phyloP scores from a whole-genome alignment of 2,329 filamentous ascomycete species.

The Apiospora phragmitis region DNA sequence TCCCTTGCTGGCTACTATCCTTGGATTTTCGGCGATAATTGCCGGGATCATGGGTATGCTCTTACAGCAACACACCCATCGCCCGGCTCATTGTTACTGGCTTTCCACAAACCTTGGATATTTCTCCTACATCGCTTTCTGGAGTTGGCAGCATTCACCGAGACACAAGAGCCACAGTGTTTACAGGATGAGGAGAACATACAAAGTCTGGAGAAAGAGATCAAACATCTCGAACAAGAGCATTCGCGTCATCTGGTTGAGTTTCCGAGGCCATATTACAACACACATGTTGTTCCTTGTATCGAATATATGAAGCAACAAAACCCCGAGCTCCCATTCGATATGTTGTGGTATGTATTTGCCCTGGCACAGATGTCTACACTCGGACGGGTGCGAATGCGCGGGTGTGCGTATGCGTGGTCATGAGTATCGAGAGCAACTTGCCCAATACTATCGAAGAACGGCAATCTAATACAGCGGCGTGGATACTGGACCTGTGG shows the following conservation, averaged over 20 bases:
- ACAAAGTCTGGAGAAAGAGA: background rate
- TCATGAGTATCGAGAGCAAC: background rate
- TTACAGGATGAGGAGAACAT: background rate
- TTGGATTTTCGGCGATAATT: too few species aligned
- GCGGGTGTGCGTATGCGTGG: background rate
- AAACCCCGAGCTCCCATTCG: background rate
- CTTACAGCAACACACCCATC: too few species aligned
- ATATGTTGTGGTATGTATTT: background rate
- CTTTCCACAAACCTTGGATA: background rate
- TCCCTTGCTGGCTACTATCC: background rate
- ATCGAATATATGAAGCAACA: background rate
- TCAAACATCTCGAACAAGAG: background rate
- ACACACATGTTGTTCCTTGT: background rate
- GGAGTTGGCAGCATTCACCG: background rate
- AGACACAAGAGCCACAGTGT: too few species aligned
- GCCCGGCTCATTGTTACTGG: background rate
- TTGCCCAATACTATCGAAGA: too few species aligned
- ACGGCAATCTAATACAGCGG: background rate
- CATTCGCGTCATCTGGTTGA: background rate
- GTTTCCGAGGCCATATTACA: background rate
- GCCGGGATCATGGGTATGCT: too few species aligned
- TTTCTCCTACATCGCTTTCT: background rate
- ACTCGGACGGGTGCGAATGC: background rate
- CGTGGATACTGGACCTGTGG: background rate
- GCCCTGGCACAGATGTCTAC: background rate